Percentiles rank a stretch among this genome's conserved stretches.
Conservation (phyloP, 2,329 filamentous ascomycete species). For the Nothophoma quercina region DNA sequence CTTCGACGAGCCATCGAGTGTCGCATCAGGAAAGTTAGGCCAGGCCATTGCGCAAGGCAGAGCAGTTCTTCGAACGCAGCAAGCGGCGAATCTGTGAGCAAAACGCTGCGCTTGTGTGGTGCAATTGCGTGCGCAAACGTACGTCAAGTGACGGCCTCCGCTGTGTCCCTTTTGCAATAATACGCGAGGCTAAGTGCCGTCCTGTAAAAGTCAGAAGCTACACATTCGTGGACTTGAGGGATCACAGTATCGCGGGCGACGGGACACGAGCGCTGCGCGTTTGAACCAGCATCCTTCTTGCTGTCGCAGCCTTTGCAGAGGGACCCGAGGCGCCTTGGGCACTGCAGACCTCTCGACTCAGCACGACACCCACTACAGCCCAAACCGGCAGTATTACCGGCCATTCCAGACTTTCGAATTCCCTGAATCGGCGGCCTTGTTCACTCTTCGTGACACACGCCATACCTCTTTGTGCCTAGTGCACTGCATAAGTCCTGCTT, state of each 20-base stretch:
- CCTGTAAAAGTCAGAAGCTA: constrained; percentile 39
- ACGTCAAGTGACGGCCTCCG: constrained; percentile 47
- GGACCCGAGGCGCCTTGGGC: constrained; percentile 23
- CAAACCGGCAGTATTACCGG: constrained; percentile 45
- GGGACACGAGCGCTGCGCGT: constrained; percentile 35
- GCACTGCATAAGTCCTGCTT: constrained; percentile 42
- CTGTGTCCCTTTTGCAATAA: constrained; percentile 43
- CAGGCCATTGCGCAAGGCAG: constrained; percentile 32
- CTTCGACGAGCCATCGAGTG: constrained; percentile 31
- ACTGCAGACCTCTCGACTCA: constrained; percentile 32
- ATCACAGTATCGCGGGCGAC: constrained; percentile 38
- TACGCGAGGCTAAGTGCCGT: constrained; percentile 42
- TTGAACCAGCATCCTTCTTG: constrained; percentile 28
- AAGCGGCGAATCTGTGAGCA: constrained; percentile 21
- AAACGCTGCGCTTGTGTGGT: constrained; percentile 34
- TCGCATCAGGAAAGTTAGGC: constrained; percentile 33
- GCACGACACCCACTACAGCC: constrained; percentile 38
- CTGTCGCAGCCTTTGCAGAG: constrained; percentile 24
- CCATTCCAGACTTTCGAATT: constrained; percentile 31
- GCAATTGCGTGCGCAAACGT: constrained; percentile 42
- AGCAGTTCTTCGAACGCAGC: constrained; percentile 30
- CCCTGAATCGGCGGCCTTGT: constrained; percentile 35
- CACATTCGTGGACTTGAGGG: constrained; percentile 38
- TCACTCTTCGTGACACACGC: constrained; percentile 39
- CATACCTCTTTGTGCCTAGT: constrained; percentile 46